Evolutionary conservation across 257 asterid genomes (phyloP), one percentile per base, ranked within the genome.

Genomic region (Cinchona pubescens): DNA sequence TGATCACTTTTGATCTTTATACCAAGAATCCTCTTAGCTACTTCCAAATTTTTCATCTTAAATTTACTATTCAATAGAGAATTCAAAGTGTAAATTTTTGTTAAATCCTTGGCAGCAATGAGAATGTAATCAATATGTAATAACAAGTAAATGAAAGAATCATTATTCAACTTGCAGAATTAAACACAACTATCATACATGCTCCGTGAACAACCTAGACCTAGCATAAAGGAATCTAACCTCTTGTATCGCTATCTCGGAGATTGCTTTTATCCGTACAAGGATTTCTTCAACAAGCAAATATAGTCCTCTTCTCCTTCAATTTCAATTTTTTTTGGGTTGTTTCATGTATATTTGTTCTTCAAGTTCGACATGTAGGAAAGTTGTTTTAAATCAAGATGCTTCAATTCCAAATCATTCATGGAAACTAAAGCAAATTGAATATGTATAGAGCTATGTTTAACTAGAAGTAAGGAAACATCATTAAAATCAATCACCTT

Each of bases 301-400:
- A n/a, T n/a, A n/a, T n/a, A n/a, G n/a, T n/a, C n/a, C n/a, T n/a
- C n/a, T n/a, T n/a, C n/a, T n/a, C n/a, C n/a, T n/a, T n/a, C n/a
- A n/a, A n/a, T n/a, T n/a, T n/a, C n/a, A n/a, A n/a, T n/a, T n/a
- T n/a, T 63, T 9, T 72, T 78, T 34, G 9, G 73, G 66, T 51
- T 70, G 73, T 1, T 19, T 43, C 77, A 78, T 71, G 65, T 23
- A 58, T 15, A 66, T 66, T 2, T 37, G 12, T 38, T 66, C 51
- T 37, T 66, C 51, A 34, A 37, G 51, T 14, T 59, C 58, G 19
- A 72, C 64, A 77, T 77, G 77, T 21, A 77, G 25, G 27, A 77
- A 71, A 2, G 30, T 4, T 3, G 62, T 25, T 71, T 72, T 18
- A 62, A 34, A 27, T 77, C 71, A 8, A 78, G 18, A 0, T 78